Percentiles rank a stretch among this genome's conserved stretches.
Conservation (phyloP, 164 flowering plant species). For the Buxus sempervirens region DNA sequence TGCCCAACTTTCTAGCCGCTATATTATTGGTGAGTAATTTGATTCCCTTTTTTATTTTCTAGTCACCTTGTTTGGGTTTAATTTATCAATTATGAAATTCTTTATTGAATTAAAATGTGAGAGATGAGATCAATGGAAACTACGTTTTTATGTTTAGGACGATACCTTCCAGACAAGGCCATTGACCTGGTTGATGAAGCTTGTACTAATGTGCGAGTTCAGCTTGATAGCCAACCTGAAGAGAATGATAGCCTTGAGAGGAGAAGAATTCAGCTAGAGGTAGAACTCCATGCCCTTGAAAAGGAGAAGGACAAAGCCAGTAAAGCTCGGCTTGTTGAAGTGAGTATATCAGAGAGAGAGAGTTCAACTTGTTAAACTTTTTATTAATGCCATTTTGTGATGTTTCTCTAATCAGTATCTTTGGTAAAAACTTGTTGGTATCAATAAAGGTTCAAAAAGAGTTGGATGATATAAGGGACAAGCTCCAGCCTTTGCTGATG, state of each 20-base stretch:
- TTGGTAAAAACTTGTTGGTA: no score
- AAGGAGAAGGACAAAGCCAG: slow-evolving; percentile 93
- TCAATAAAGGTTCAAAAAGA: slow-evolving; percentile 58
- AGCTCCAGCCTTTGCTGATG: slow-evolving; percentile 76
- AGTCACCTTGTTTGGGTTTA: no score
- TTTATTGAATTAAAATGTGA: no score
- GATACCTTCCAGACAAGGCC: slow-evolving; percentile 87
- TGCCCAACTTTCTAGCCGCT: slow-evolving; percentile 63
- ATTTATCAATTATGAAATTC: no score
- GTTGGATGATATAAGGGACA: slow-evolving; percentile 80
- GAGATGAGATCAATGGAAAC: no score
- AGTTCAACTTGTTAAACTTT: no score
- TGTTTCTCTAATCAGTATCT: no score
- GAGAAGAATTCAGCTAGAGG: slow-evolving; percentile 71
- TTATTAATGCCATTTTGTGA: no score
- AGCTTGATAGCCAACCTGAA: slow-evolving; percentile 87
- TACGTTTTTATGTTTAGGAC: slow-evolving; percentile 33
- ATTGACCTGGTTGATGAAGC: slow-evolving; percentile 94
- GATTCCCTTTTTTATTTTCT: not conserved
- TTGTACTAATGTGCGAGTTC: slow-evolving; percentile 90
- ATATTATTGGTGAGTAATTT: slow-evolving; percentile 54
- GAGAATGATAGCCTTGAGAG: slow-evolving; percentile 86
- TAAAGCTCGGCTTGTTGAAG: slow-evolving; percentile 78
- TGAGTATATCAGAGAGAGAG: slow-evolving; percentile 20
- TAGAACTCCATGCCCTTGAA: slow-evolving; percentile 83